These are phyloP conservation scores for Hemileccinum impolitum DNA, from an alignment of 768 basidiomycete species.

Conservation along the genomic window DNA sequence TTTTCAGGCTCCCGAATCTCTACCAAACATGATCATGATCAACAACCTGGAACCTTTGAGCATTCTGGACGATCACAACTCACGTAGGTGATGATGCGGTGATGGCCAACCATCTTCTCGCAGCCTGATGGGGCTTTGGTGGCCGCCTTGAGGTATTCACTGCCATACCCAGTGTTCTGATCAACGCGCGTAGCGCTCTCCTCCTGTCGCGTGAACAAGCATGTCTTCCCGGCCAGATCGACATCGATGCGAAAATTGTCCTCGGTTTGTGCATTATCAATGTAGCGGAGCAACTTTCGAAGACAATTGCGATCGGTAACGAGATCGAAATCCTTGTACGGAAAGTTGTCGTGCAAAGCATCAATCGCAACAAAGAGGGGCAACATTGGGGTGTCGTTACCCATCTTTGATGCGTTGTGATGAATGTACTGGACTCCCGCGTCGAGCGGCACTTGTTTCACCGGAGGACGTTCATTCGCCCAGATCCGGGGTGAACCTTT, in stretches of 20 bases:
- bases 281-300: constrained; percentile 60
- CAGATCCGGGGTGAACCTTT: constrained; percentile 61
- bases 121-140: constrained; percentile 49
- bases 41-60: background rate
- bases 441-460: constrained; percentile 56
- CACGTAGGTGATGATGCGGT: constrained; percentile 63
- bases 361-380: constrained; percentile 64
- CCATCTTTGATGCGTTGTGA: constrained; percentile 51
- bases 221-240: constrained; percentile 57
- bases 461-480: constrained; percentile 44
- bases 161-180: constrained; percentile 46
- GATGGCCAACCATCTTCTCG: constrained; percentile 51
- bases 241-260: constrained; percentile 66
- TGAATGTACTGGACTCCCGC: constrained; percentile 48
- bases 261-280: constrained; percentile 14
- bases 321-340: constrained; percentile 36
- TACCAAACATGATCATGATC: constrained; percentile 21
- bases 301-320: constrained; percentile 67
- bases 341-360: constrained; percentile 27
- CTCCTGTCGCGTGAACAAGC: constrained; percentile 60
- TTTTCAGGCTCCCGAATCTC: constrained; percentile 56
- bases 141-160: constrained; percentile 58
- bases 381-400: constrained; percentile 37
- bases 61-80: constrained; percentile 20
- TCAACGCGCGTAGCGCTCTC: constrained; percentile 20